These are phyloP conservation scores for Botrytis byssoidea DNA, from an alignment of 2,329 filamentous ascomycete species.

Conservation along the genomic window DNA sequence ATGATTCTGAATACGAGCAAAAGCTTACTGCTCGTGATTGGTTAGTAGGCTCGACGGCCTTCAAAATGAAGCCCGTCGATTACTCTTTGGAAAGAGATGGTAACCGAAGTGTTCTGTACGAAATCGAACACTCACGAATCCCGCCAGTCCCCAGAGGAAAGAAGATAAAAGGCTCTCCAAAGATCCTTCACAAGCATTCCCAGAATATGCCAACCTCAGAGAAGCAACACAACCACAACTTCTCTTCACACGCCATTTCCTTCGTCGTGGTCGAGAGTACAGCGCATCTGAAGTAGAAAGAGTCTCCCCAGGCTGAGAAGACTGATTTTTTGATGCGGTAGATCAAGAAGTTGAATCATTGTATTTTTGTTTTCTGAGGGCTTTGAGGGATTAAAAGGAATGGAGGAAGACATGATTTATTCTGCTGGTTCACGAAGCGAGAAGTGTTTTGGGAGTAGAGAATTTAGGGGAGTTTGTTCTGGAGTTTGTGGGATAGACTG, in stretches of 20 bases:
- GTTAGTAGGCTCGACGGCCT: not conserved
- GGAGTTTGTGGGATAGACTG: not conserved
- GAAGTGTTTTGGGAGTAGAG: not conserved
- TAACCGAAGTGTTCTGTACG: accelerated
- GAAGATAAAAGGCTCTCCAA: not conserved
- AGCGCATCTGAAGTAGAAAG: no score
- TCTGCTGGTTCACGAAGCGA: not conserved
- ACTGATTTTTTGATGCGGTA: not conserved
- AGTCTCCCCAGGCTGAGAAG: not conserved
- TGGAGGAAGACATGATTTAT: not conserved
- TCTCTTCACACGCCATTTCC: no score
- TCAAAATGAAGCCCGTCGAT: accelerated
- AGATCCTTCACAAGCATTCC: not conserved
- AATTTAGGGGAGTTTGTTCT: no score
- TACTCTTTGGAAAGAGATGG: not conserved
- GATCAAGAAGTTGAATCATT: not conserved
- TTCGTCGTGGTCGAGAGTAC: not conserved
- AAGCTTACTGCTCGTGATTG: accelerated
- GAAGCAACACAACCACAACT: not conserved
- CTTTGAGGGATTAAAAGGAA: not conserved
- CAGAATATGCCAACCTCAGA: accelerated
- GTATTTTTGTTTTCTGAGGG: no score
- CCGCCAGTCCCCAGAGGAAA: not conserved
- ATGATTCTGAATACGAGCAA: not conserved
- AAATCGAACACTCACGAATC: no score